Evolutionary conservation across 2,329 filamentous ascomycete genomes (phyloP), one percentile per base, ranked within the genome.

Genomic region (Chrysoporthe austroafricana): DNA sequence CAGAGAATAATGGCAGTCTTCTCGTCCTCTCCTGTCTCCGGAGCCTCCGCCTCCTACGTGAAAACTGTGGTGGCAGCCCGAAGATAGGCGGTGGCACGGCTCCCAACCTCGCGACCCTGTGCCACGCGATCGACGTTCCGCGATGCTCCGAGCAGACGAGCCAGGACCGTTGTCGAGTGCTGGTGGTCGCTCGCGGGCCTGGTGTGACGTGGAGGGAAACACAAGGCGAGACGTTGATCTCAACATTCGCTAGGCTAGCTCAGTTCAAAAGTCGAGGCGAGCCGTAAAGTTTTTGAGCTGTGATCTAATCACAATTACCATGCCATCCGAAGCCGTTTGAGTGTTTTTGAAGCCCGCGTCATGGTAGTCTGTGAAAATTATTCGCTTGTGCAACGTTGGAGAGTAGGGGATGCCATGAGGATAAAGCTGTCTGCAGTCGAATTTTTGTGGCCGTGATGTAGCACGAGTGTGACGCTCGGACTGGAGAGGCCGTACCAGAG

Each of bases 121-220:
- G 18, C 54, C 54, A 57, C 54, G 32, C 54, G 54, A 57, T 57
- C 54, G 54, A 57, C 34, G 34, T 34, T 57, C n/a, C 32, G 32
- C 54, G 34, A 39, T 57, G 34, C 18, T 32, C 54, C 9, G 32
- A 26, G 34, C 6, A 57, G 34, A 57, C 32, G 32, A 9, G 4
- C 54, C 34, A 16, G 32, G 34, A 5, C 54, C 39, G 9, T 14
- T 57, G 54, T n/a, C 6, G 54, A 39, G 34, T 11, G 16, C n/a
- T 54, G 21, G 54, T 57, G 54, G 8, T 57, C 34, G 54, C 18
- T 16, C 16, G 54, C 16, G n/a, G 34, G 34, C 32, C 54, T 34
- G 54, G 54, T 57, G 54, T 57, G 34, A 57, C 54, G 14, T 57
- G 6, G 16, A 57, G 18, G 6, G 34, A n/a, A 39, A 39, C 32